Conservation (phyloP, 2,329 filamentous ascomycete species). For the Ilyonectria robusta region DNA sequence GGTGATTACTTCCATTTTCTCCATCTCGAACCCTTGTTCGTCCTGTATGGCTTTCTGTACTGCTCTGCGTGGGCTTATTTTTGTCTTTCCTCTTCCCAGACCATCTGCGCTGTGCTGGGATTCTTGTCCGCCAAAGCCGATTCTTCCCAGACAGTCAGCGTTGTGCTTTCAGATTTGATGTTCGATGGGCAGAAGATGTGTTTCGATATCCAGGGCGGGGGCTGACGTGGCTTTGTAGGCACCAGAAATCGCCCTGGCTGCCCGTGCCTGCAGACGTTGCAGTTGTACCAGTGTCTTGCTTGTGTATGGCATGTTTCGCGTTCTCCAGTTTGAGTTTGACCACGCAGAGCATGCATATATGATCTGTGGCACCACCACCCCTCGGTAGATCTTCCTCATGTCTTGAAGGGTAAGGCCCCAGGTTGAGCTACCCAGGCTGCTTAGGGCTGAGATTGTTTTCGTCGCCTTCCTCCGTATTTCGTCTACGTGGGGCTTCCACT, state of each 20-base stretch:
- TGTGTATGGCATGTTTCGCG: conserved; percentile 2
- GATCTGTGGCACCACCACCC: neutral
- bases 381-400: neutral
- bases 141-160: neutral
- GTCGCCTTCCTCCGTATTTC: neutral
- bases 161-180: conserved; percentile 12
- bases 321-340: conserved; percentile 4
- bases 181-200: conserved; percentile 16
- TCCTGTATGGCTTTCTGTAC: neutral
- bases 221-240: conserved; percentile 15
- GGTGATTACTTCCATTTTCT: conserved; percentile 1
- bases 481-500: neutral
- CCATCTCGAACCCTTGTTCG: neutral
- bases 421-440: neutral
- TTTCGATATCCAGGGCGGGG: neutral
- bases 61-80: neutral
- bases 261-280: conserved; percentile 12
- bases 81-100: neutral
- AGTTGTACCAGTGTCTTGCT: conserved; percentile 9
- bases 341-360: neutral
- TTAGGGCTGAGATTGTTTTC: neutral
- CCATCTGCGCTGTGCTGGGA: neutral
- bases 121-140: neutral
- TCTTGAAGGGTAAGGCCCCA: neutral
- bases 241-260: conserved; percentile 13